phyloP scores from a whole-genome alignment of 2,329 filamentous ascomycete species.

The Aureobasidium sp. region DNA sequence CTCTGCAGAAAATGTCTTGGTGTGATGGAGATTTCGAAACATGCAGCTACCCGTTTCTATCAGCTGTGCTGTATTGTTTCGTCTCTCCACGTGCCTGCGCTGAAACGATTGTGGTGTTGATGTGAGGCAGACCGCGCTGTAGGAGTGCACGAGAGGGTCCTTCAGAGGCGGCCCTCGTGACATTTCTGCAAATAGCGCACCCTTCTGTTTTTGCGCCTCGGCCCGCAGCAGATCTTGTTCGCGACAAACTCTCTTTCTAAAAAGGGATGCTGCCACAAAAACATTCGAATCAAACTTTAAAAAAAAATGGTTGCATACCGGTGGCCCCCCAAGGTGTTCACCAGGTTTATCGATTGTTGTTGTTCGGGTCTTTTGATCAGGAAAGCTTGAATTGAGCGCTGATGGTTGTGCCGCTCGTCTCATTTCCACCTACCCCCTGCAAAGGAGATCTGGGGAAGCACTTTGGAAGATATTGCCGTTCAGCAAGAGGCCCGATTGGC shows the following conservation, averaged over 20 bases:
- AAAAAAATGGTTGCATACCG: neutral
- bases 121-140: neutral
- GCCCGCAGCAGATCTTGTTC: constrained; percentile 6
- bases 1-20: neutral
- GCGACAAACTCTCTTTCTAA: neutral
- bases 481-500: constrained; percentile 6
- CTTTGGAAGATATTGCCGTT: neutral
- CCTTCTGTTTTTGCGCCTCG: neutral
- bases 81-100: neutral
- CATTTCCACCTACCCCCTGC: constrained; percentile 8
- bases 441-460: neutral
- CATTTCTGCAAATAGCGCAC: neutral
- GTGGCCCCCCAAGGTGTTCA: neutral
- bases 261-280: constrained; percentile 1
- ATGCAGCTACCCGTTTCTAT: neutral
- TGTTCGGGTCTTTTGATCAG: neutral
- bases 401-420: neutral
- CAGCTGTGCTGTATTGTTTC: neutral
- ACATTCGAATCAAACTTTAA: constrained; percentile 6
- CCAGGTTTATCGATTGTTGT: constrained; percentile 10
- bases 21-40: neutral
- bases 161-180: neutral
- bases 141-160: neutral
- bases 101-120: neutral
- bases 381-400: neutral